phyloP scores from a whole-genome alignment of 139 green algal genomes.

The Volvox africanus region DNA sequence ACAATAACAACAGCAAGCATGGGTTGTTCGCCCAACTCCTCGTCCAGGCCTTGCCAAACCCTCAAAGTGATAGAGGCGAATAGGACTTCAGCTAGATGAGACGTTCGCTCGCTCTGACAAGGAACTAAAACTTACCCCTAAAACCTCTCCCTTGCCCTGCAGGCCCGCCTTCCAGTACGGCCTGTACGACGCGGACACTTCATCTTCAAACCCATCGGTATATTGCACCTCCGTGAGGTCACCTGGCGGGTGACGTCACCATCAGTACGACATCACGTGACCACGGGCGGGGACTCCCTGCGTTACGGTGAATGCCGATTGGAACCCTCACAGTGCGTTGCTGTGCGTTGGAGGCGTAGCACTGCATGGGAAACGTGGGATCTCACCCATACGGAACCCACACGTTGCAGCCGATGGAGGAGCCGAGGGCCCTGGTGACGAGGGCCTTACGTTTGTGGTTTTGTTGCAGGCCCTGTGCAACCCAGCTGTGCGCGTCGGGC shows the following conservation, averaged over 20 bases:
- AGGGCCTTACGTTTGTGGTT: too few relatives aligned
- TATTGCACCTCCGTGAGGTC: background rate
- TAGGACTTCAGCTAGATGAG: background rate
- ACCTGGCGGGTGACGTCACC: background rate
- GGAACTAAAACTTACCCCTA: background rate
- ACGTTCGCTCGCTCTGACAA: background rate
- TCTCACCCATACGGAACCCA: too few relatives aligned
- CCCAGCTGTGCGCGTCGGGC: too few relatives aligned
- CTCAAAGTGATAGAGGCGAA: background rate
- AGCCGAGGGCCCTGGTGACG: too few relatives aligned
- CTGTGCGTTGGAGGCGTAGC: background rate
- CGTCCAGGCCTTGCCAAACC: background rate
- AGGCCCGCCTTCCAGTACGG: slow-evolving; percentile 8
- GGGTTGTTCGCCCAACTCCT: background rate
- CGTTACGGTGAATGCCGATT: background rate
- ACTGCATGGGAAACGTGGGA: too few relatives aligned
- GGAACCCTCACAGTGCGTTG: background rate
- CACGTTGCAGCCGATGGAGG: too few relatives aligned
- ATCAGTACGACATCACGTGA: background rate
- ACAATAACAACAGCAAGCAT: background rate
- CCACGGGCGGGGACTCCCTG: background rate
- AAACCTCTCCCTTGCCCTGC: slow-evolving; percentile 7
- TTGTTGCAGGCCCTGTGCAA: too few relatives aligned
- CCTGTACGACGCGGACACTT: background rate
- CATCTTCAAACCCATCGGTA: background rate